A percentile compares a stretch with the other conserved stretches of the same genome.
phyloP scores from a whole-genome alignment of 176 grass and related monocot species.

The Secale cereale region DNA sequence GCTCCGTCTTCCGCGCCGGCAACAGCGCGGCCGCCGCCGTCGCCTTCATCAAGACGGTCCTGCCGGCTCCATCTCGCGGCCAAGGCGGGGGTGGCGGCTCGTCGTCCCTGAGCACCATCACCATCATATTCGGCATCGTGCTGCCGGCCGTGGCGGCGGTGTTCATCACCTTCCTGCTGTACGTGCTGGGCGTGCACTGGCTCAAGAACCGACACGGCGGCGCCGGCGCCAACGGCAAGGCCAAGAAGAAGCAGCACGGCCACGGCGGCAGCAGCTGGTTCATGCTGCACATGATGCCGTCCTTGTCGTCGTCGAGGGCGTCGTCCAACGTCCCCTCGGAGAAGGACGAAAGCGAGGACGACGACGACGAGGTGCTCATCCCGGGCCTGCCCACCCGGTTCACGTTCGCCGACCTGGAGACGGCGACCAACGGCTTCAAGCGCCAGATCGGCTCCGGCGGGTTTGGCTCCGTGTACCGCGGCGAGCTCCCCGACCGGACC shows the following conservation, averaged over 20 bases:
- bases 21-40: background rate
- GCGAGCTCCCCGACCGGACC: constrained; percentile 60
- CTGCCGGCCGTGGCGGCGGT: constrained; percentile 36
- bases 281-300: constrained; percentile 25
- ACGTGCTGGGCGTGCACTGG: constrained; percentile 29
- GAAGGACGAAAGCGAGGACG: constrained; percentile 1
- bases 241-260: constrained; percentile 1
- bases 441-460: constrained; percentile 71
- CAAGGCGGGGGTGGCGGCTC: background rate
- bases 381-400: constrained; percentile 64
- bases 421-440: constrained; percentile 58
- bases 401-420: constrained; percentile 52
- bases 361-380: constrained; percentile 51
- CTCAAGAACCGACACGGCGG: background rate
- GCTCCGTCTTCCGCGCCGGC: constrained; percentile 37
- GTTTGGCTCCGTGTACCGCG: constrained; percentile 73
- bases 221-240: background rate
- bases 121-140: constrained; percentile 50
- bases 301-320: background rate
- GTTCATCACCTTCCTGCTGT: constrained; percentile 38
- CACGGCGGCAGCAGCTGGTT: constrained; percentile 17
- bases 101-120: constrained; percentile 29
- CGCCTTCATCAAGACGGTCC: constrained; percentile 65
- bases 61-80: background rate
- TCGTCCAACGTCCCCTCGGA: background rate